Base-by-base conservation (phyloP, 257 asterid species). In the Petrea volubilis region DNA sequence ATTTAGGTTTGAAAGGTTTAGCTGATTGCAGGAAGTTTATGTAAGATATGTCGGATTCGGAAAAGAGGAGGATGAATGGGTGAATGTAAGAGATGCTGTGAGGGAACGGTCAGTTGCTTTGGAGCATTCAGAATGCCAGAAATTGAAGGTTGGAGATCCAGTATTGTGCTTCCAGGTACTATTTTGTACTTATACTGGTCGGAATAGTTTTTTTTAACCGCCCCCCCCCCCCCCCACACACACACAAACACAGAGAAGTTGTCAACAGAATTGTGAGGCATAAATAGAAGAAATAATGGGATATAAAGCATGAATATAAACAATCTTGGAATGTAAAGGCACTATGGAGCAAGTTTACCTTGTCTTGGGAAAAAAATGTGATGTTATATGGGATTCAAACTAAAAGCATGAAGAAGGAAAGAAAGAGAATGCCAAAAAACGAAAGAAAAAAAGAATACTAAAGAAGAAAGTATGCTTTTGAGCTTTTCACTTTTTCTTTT, bases 111-210 rank as follows among this genome's bases (percentile, higher is more conserved):
- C 97, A 18, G 74, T 93, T 58, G 61, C 88, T 67, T 78, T 89
- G 77, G 97, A 93, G 72, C 76, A 85, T 74, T 74, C 88, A 2
- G 96, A 93, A 69, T 91, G 98, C 86, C 72, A 80, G 23, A 82
- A 79, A 78, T 79, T 93, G 63, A 77, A 74, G 79, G 86, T 73
- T 78, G 96, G 96, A 56, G 96, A 93, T 78, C 64, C 51, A 36
- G 90, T 88, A 44, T 80, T 93, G 34, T 89, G 98, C 84, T 91
- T 93, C 80, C 96, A 87, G 98, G 98, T 93, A 83, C 51, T 21
- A 25, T 23, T 38, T 62, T 23, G 1, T 34, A 6, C 44, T 43
- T 49, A 5, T 47, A 17, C 17, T 47, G 23, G 55, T 34, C 33
- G 64, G 5, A 51, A 20, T n/a, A 7, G 7, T 64, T 28, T 44